These are phyloP conservation scores for Pharnaceum exiguum DNA, from an alignment of 148 eudicot species.

Conservation along the genomic window DNA sequence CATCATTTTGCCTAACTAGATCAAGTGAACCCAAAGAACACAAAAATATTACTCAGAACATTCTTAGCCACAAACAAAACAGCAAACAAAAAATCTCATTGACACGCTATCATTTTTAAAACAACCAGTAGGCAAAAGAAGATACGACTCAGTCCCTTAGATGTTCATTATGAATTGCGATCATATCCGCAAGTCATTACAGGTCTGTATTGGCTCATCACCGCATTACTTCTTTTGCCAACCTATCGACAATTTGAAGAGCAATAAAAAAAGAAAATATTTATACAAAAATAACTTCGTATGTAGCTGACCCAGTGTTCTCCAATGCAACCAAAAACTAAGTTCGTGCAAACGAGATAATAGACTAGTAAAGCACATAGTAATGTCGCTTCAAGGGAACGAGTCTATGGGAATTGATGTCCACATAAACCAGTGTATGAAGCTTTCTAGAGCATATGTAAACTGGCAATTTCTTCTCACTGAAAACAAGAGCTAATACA, in stretches of 20 bases:
- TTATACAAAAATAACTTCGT: too few species aligned
- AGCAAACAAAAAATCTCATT: background rate
- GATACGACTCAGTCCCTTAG: constrained; percentile 60
- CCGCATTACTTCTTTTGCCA: background rate
- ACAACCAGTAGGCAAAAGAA: background rate
- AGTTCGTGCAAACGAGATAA: too few species aligned
- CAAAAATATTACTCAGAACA: too few species aligned
- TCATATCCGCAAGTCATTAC: constrained; percentile 62
- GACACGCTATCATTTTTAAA: background rate
- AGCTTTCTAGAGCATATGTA: too few species aligned
- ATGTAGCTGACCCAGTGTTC: too few species aligned
- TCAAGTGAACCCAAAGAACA: background rate
- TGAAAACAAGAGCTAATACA: too few species aligned
- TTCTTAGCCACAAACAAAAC: background rate
- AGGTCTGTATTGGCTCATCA: constrained; percentile 67
- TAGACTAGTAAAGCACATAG: too few species aligned
- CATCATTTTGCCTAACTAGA: background rate
- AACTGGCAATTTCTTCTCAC: too few species aligned
- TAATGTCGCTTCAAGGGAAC: too few species aligned
- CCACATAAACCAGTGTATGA: too few species aligned
- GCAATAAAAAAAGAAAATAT: background rate
- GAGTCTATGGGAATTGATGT: too few species aligned
- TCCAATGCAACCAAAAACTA: too few species aligned
- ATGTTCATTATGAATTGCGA: constrained; percentile 54
- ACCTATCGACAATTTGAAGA: background rate